Percentiles rank a stretch among this genome's conserved stretches.
These are phyloP conservation scores for Tolypocladium ovalisporum DNA, from an alignment of 2,329 filamentous ascomycete species.

Conservation along the genomic window DNA sequence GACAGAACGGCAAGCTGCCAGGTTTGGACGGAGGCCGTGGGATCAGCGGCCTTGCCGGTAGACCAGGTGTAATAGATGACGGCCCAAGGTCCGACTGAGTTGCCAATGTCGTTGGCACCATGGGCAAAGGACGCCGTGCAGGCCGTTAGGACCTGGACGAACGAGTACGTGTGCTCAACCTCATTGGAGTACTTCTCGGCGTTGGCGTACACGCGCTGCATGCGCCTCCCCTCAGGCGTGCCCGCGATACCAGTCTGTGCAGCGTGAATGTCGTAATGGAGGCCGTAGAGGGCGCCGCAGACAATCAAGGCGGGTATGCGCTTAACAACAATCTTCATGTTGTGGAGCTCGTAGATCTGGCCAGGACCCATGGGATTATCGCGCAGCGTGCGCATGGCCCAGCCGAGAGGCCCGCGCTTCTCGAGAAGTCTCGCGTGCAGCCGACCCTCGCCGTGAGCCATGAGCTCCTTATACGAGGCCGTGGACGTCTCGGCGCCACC, in stretches of 20 bases:
- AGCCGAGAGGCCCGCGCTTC: constrained; percentile 59
- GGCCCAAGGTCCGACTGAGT: constrained; percentile 59
- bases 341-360: constrained; percentile 62
- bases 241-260: constrained; percentile 9
- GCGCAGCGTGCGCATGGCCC: constrained; percentile 70
- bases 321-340: constrained; percentile 51
- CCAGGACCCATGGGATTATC: constrained; percentile 64
- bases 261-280: constrained; percentile 70
- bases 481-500: constrained; percentile 34
- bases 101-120: constrained; percentile 68
- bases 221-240: constrained; percentile 11
- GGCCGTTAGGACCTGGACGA: constrained; percentile 55
- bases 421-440: constrained; percentile 35
- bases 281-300: constrained; percentile 56
- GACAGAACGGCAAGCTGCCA: constrained; percentile 69
- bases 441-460: constrained; percentile 42
- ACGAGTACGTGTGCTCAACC: constrained; percentile 59
- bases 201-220: constrained; percentile 47
- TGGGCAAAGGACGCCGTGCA: constrained; percentile 66
- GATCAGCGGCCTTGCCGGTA: constrained; percentile 46
- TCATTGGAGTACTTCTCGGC: constrained; percentile 59
- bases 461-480: constrained; percentile 48
- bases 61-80: constrained; percentile 59
- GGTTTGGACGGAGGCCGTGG: constrained; percentile 56
- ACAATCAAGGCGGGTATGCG: constrained; percentile 60